Conservation (phyloP, 1,284 basidiomycete species). For the Rhodofomes roseus region DNA sequence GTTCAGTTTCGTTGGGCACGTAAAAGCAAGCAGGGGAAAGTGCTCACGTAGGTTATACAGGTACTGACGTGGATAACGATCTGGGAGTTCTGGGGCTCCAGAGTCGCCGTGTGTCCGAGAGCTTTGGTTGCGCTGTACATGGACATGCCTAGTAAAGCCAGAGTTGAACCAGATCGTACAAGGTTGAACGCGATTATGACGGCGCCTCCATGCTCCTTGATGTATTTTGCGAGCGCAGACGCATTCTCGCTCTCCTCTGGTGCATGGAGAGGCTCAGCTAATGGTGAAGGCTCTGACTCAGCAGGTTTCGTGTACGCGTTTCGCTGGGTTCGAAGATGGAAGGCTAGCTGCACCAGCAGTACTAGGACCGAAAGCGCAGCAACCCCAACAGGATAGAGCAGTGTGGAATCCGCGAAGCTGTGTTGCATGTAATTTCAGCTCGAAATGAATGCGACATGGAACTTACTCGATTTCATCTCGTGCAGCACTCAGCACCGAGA, state of each 20-base stretch:
- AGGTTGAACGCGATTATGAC: slow-evolving; percentile 24
- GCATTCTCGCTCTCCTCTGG: not conserved
- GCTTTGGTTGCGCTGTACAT: slow-evolving; percentile 3
- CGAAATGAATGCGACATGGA: too few relatives aligned
- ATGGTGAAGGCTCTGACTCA: not conserved
- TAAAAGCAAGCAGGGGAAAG: not conserved
- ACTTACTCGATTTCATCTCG: not conserved
- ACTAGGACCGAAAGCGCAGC: not conserved
- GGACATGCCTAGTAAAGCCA: slow-evolving; percentile 20
- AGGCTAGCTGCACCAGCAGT: not conserved
- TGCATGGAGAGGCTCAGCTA: not conserved
- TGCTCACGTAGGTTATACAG: slow-evolving; percentile 32
- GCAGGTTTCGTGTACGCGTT: not conserved
- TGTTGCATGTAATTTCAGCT: too few relatives aligned
- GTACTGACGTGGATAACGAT: slow-evolving; percentile 25
- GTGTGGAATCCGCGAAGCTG: not conserved
- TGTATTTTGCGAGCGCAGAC: not conserved
- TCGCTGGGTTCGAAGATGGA: not conserved
- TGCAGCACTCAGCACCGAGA: not conserved
- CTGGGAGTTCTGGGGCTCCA: slow-evolving; percentile 12
- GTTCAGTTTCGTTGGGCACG: not conserved
- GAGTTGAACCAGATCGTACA: slow-evolving; percentile 16
- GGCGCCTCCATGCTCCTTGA: slow-evolving; percentile 15
- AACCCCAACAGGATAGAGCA: not conserved
- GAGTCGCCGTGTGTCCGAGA: not conserved